Evolutionary conservation across 2,329 filamentous ascomycete species (phyloP).

Genomic region (Neonectria ditissima): DNA sequence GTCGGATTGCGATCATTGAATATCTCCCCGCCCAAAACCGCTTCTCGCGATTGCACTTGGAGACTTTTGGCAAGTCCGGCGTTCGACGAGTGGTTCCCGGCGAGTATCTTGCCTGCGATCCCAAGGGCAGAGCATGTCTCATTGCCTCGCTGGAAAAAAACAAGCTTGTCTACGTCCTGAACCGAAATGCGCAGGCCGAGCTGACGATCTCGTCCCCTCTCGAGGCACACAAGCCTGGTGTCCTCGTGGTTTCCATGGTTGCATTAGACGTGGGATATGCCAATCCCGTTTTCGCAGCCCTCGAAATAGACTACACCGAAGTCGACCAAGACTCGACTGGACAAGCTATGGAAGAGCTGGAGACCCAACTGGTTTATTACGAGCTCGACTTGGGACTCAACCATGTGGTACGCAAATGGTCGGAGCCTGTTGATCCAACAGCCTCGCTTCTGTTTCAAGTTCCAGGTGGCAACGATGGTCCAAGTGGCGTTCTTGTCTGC

Average conservation of each 20-base stretch:
- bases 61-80: slow-evolving; percentile 98
- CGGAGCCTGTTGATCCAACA: slow-evolving; percentile 90
- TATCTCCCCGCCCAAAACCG: slow-evolving; percentile 88
- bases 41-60: slow-evolving; percentile 90
- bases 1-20: slow-evolving; percentile 92
- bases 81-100: slow-evolving; percentile 93
- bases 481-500: slow-evolving; percentile 94
- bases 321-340: slow-evolving; percentile 92
- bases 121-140: slow-evolving; percentile 93
- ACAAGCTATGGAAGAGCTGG: slow-evolving; percentile 81
- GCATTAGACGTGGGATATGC: slow-evolving; percentile 96
- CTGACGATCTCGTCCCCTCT: slow-evolving; percentile 97
- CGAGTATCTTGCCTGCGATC: slow-evolving; percentile 95
- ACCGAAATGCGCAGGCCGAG: slow-evolving; percentile 93
- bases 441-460: slow-evolving; percentile 94
- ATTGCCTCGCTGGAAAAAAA: slow-evolving; percentile 98
- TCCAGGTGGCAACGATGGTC: slow-evolving; percentile 91
- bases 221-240: slow-evolving; percentile 94
- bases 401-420: slow-evolving; percentile 97
- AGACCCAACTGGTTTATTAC: slow-evolving; percentile 96
- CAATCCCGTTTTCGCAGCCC: slow-evolving; percentile 93
- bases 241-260: slow-evolving; percentile 87
- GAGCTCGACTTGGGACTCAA: slow-evolving; percentile 97
- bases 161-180: slow-evolving; percentile 98
- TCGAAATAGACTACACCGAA: slow-evolving; percentile 94